Base-by-base conservation (phyloP, 2,329 filamentous ascomycete genomes). In the Ambrosiella cleistominuta region DNA sequence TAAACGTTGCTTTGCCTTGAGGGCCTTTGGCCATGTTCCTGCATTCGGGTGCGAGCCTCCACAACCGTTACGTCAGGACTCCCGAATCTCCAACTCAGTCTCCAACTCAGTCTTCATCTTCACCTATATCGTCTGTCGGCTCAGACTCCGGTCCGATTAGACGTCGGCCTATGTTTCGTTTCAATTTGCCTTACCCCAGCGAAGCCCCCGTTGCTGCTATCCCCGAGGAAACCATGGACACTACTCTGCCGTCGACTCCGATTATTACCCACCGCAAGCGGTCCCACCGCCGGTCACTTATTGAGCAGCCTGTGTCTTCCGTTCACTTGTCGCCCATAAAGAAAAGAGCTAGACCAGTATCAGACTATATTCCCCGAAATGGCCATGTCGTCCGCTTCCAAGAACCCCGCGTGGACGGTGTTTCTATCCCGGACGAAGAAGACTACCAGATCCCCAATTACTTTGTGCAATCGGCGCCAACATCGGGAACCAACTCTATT, bases 11-110 rank as follows among this genome's bases (percentile, higher is more conserved):
- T 58, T 15, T 35, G 19, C 19, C 45, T 44, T 15, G 19, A 27
- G n/a, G 45, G 15, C 49, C 35, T 56, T 44, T 58, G 17, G 57
- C 54, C 62, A 81, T 82, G 79, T 79, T 81, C 65, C 69, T 81
- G 39, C 79, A 81, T 64, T 72, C 77, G 15, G 78, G 77, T 51
- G 78, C 78, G 54, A 76, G 77, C 67, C 70, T 81, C 17, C 78
- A 81, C 65, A 78, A 78, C 66, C 78, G 81, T 65, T 77, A 81
- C 65, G 81, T 77, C 64, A 13, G 42, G 38, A 37, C 50, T 2
- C 9, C 47, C 8, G 8, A 36, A 7, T 38, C 45, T 7, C 45
- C 40, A 15, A 51, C 56, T 39, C 40, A 35, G 7, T 38, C 45
- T 7, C 45, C 40, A 15, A 51, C 56, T 39, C 40, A 35, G 42